phyloP scores from a whole-genome alignment of 2,329 filamentous ascomycete species.

The Calonectria hongkongensis region DNA sequence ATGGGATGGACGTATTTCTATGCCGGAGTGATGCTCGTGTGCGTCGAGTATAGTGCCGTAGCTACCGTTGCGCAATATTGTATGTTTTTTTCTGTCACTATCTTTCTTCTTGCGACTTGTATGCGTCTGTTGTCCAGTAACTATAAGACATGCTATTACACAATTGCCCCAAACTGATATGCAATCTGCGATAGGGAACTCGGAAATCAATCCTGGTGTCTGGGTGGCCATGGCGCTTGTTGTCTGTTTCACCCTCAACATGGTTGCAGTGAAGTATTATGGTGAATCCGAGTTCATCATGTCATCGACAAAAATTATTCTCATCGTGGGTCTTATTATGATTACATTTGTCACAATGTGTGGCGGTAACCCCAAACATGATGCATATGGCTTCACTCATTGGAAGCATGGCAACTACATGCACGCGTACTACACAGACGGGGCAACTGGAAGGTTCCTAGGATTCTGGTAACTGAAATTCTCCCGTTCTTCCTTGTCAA shows the following conservation, averaged over 20 bases:
- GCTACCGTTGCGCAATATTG: conserved; percentile 65
- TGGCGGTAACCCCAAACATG: conserved; percentile 77
- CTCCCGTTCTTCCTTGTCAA: too few species aligned
- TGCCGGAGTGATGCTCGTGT: conserved; percentile 63
- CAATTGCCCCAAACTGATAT: not conserved
- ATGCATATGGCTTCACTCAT: conserved; percentile 76
- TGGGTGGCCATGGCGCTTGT: conserved; percentile 68
- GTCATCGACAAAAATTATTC: conserved; percentile 69
- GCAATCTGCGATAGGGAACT: not conserved
- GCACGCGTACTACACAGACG: conserved; percentile 59
- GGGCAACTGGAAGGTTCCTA: conserved; percentile 75
- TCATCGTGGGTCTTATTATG: conserved; percentile 70
- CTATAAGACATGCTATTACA: not conserved
- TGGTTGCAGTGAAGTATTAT: conserved; percentile 63
- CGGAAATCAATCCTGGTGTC: conserved; percentile 62
- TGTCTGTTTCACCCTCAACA: conserved; percentile 65
- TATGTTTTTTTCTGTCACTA: conserved; percentile 49
- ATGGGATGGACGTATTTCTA: conserved; percentile 69
- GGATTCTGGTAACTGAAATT: conserved; percentile 63
- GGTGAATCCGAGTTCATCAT: conserved; percentile 69
- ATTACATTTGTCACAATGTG: conserved; percentile 81
- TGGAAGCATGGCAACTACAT: conserved; percentile 60
- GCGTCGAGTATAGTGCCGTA: conserved; percentile 63
- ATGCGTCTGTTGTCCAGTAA: too few species aligned
- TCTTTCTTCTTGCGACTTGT: too few species aligned